Evolutionary conservation across 305 asterid species (phyloP).

Genomic region (Fraxinus platypoda): DNA sequence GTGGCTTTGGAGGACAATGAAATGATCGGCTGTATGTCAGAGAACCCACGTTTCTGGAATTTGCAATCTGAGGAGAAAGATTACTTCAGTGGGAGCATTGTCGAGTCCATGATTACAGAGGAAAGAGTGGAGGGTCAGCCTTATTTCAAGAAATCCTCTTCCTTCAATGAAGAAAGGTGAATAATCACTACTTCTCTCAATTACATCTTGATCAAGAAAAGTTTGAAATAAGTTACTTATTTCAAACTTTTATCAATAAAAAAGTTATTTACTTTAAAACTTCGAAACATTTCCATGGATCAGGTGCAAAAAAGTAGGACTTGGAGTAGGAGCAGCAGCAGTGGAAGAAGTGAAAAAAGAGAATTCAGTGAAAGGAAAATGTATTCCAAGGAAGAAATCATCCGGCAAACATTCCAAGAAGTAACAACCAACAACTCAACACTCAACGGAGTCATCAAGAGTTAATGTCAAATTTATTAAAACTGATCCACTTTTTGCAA

Average conservation of each 20-base stretch:
- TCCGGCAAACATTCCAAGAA: constrained; percentile 46
- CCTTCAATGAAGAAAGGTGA: constrained; percentile 58
- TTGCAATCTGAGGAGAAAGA: constrained; percentile 68
- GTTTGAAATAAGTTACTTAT: background rate
- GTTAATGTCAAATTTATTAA: background rate
- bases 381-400: constrained; percentile 65
- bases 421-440: constrained; percentile 30
- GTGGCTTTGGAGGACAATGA: constrained; percentile 41
- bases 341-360: constrained; percentile 40
- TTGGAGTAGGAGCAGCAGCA: constrained; percentile 32
- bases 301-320: constrained; percentile 48
- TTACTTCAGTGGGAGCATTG: constrained; percentile 85
- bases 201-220: background rate
- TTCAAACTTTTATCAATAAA: background rate
- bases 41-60: constrained; percentile 85
- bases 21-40: constrained; percentile 67
- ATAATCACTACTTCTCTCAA: background rate
- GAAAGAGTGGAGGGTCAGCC: constrained; percentile 26
- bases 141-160: background rate
- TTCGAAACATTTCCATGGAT: background rate
- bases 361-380: constrained; percentile 52
- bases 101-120: constrained; percentile 48
- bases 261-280: background rate
- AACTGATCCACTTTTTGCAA: background rate
- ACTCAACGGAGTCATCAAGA: constrained; percentile 2